Base-by-base conservation (phyloP, 2,329 filamentous ascomycete species). In the Hymenoscyphus scutula region DNA sequence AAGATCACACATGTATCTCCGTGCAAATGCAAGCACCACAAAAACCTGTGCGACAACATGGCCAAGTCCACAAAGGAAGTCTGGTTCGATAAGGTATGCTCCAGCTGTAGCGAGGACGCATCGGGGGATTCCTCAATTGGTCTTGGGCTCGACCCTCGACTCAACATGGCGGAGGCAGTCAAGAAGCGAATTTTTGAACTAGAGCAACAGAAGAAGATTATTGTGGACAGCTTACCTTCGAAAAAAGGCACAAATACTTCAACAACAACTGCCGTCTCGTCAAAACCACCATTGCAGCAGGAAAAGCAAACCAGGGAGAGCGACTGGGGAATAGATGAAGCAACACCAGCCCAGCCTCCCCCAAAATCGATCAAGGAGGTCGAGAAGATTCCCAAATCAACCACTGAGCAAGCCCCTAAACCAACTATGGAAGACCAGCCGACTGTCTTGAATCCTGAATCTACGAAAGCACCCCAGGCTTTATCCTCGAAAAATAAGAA, bases 31-130 rank as follows among this genome's bases (percentile, higher is more conserved):
- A 32, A 29, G n/a, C 48, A 53, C 6, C 55, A 45, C 51, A 60
- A 61, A 30, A 25, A 45, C 6, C 56, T 58, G 27, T 66, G 65
- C 25, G 27, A 32, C 7, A 66, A 66, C 23, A 61, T 66, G 62
- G 60, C 60, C 15, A 60, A 58, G 6, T 30, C 27, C 3, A 54
- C 56, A 10, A 63, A 41, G 34, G 55, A 56, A 34, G 19, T 63
- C 1, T 7, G 53, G 7, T 30, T 56, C 13, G 25, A 56, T 17
- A 58, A 59, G 19, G 17, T 55, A 2, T 66, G 65, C 37, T 11
- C 27, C n/a, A 19, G 32, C 30, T 37, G 29, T 5, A 17, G 29
- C n/a, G 10, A 10, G 25, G 45, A 51, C 3, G 23, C n/a, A n/a
- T 5, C 19, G 25, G 19, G n/a, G 11, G 32, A 19, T 19, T 38